These are phyloP conservation scores for Austroboletus novae-zelandiae DNA, from an alignment of 1,284 basidiomycete species.

Conservation along the genomic window DNA sequence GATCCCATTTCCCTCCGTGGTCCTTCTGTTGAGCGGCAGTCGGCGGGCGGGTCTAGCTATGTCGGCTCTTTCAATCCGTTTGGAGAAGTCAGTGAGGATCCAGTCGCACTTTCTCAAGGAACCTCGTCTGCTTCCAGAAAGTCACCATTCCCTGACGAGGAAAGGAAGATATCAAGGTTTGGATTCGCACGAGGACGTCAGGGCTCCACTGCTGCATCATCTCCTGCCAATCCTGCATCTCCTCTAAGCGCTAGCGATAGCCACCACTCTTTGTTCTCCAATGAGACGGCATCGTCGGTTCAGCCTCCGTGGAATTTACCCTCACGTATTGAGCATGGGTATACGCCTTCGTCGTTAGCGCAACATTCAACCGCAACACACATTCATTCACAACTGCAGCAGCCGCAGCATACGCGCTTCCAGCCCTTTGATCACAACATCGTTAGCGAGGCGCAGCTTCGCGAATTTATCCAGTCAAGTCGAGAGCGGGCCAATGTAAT, in stretches of 20 bases:
- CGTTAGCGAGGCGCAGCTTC: slow-evolving; percentile 69
- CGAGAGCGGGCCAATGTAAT: slow-evolving; percentile 47
- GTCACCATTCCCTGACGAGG: slow-evolving; percentile 48
- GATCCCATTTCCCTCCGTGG: slow-evolving; percentile 45
- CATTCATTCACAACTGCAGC: slow-evolving; percentile 28
- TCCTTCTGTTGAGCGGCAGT: slow-evolving; percentile 45
- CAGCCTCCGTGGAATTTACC: slow-evolving; percentile 48
- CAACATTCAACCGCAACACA: slow-evolving; percentile 45
- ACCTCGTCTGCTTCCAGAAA: slow-evolving; percentile 21
- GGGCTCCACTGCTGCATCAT: slow-evolving; percentile 54
- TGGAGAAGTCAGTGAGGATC: slow-evolving; percentile 53
- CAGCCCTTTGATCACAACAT: slow-evolving; percentile 54
- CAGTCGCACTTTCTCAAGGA: slow-evolving; percentile 15
- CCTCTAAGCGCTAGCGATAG: slow-evolving; percentile 54
- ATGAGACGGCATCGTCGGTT: slow-evolving; percentile 38
- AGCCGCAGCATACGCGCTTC: slow-evolving; percentile 44
- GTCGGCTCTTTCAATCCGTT: slow-evolving; percentile 80
- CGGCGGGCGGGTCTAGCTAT: slow-evolving; percentile 51
- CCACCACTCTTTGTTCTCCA: slow-evolving; percentile 46
- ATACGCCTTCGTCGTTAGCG: slow-evolving; percentile 46
- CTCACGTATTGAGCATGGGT: slow-evolving; percentile 44
- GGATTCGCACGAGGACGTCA: slow-evolving; percentile 78
- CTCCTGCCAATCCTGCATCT: slow-evolving; percentile 57
- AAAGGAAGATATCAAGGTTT: slow-evolving; percentile 78
- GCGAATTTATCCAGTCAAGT: slow-evolving; percentile 70